Conservation (phyloP, 176 grass and related monocot species). For the Triticum monococcum region DNA sequence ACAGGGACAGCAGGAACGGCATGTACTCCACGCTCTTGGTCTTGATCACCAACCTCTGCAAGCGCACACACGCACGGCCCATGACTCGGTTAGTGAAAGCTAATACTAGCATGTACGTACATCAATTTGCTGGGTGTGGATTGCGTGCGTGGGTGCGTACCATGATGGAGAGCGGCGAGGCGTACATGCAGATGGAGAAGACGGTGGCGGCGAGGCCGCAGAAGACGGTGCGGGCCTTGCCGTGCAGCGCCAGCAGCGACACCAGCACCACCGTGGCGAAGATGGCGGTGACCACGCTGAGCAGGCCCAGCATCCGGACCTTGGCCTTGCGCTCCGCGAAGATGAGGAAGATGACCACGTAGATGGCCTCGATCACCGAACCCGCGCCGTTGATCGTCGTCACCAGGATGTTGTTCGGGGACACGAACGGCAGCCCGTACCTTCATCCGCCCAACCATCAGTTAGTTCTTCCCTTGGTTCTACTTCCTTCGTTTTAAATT, state of each 20-base stretch:
- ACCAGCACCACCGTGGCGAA: conserved; percentile 63
- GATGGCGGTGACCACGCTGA: conserved; percentile 52
- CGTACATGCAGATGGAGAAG: conserved; percentile 99
- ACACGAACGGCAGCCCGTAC: conserved; percentile 90
- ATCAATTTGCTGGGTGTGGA: too few species aligned
- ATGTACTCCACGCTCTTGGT: conserved; percentile 99
- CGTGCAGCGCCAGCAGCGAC: conserved; percentile 75
- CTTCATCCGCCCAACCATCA: conserved; percentile 25
- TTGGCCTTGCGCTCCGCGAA: conserved; percentile 52
- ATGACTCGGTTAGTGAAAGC: background rate
- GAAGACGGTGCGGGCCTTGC: conserved; percentile 73
- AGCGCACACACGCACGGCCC: too few species aligned
- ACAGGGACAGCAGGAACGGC: conserved; percentile 93
- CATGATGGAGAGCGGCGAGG: conserved; percentile 96
- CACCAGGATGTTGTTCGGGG: conserved; percentile 88
- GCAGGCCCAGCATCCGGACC: conserved; percentile 54
- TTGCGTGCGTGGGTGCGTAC: conserved; percentile 18
- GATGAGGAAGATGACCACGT: conserved; percentile 90
- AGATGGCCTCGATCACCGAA: conserved; percentile 67
- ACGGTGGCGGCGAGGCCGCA: conserved; percentile 82
- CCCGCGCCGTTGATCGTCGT: conserved; percentile 92
- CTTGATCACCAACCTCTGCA: conserved; percentile 95
- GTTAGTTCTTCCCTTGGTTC: too few species aligned
- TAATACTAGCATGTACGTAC: too few species aligned
- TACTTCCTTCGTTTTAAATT: too few species aligned